Evolutionary conservation across 768 basidiomycete genomes (phyloP), one percentile per base, ranked within the genome.

Genomic region (Lactifluus hygrophoroides): DNA sequence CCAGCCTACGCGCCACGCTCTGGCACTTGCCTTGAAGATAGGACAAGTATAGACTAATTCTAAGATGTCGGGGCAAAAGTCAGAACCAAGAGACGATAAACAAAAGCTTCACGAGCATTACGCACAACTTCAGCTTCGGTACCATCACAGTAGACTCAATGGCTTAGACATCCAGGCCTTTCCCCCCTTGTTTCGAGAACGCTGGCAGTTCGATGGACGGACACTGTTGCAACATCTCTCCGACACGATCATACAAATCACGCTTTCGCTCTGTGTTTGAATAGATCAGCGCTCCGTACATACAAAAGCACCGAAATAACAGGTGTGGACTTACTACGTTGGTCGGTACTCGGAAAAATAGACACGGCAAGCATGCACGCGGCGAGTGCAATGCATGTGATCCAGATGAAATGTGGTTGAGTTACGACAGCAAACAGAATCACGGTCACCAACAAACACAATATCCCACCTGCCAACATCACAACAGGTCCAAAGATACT

Each of bases 371-470:
- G 2, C 46, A 28, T 54, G n/a, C n/a, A n/a, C 46, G n/a, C 46
- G 23, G 25, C 19, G 3, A 58, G 25, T 13, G 21, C 37, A 28
- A 35, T 8, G 32, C 57, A 58, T 14, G 59, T 38, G 13, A 61
- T 23, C 60, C 60, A 61, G 21, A 61, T 28, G 23, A 2, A 7
- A 48, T 19, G 56, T n/a, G 28, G 50, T 25, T 61, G 60, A 25
- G 56, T 32, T 4, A 25, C 49, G 1, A 8, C 32, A 27, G 60
- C 60, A 35, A 53, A 43, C 28, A 57, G 16, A 6, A 58, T 11
- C 37, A 61, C 60, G 51, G 28, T 51, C 43, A 25, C 8, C 13
- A 61, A 32, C 49, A 61, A 34, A 21, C 56, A 61, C 16, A 58
- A 8, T 4, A 45, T 9, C 23, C 60, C 60, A 11, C 55, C 44